Conservation (phyloP, 2,329 filamentous ascomycete species). For the Ophiostoma angusticollis region DNA sequence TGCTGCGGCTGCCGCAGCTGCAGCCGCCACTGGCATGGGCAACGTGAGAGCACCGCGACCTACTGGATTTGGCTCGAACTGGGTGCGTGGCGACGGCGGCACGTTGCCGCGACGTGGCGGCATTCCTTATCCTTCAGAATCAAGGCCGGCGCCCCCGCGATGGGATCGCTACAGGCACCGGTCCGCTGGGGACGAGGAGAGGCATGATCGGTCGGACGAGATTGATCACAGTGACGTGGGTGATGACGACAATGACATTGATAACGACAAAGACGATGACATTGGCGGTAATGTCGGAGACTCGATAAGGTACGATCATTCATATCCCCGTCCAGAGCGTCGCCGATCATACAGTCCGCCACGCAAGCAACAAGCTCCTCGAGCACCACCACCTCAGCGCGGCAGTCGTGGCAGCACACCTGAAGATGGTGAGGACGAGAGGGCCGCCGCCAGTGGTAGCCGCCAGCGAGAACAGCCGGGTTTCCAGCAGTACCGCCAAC, state of each 20-base stretch:
- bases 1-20: neutral
- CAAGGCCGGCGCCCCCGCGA: neutral
- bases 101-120: neutral
- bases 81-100: neutral
- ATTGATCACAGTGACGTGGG: neutral
- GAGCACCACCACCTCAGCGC: neutral
- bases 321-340: neutral
- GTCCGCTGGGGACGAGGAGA: neutral
- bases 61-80: neutral
- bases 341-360: neutral
- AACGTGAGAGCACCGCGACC: neutral
- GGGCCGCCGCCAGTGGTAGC: no score
- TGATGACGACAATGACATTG: neutral
- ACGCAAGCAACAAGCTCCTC: neutral
- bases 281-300: neutral
- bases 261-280: neutral
- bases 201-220: neutral
- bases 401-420: neutral
- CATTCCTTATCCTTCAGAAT: neutral
- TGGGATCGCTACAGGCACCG: constrained; percentile 1
- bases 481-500: no score
- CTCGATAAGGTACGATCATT: neutral
- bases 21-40: neutral
- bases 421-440: neutral
- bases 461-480: no score